Base-by-base conservation (phyloP, 2,329 filamentous ascomycete genomes). In the Colletotrichum ledebouriae region DNA sequence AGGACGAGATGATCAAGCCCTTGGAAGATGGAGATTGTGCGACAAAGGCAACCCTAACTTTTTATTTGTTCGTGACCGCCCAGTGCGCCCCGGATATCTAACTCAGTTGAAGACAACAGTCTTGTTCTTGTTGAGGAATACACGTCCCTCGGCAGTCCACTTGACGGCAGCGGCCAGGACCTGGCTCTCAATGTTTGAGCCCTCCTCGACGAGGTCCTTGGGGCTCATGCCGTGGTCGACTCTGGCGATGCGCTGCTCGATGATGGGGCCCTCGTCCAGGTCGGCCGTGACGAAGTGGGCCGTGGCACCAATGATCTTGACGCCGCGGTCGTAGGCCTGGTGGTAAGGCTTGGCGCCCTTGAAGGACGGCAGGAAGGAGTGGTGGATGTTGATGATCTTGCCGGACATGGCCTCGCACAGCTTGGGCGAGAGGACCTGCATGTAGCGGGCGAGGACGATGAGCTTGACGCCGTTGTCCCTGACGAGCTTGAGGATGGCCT, bases 331-430 rank as follows among this genome's bases (percentile, higher is more conserved):
- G 76, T 92, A 94, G 7, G 93, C 93, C 84, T 96, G 93, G 79
- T 95, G 93, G 80, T 96, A 96, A 3, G 93, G 93, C 81, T 93
- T 94, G 34, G 93, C 93, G 70, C 93, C 93, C 85, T 96, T 96
- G 87, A 96, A 96, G 10, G 87, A 90, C 0, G 93, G 93, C 85
- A 96, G 79, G 87, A 96, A 96, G 73, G 88, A 91, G 82, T 96
- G 93, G 82, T 96, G 93, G 80, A 96, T 95, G 82, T 96, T 96
- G 90, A 96, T 95, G 82, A 96, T 96, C 77, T 89, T 90, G 67
- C 93, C 93, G 58, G 89, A 91, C 92, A 96, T 94, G 74, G 88
- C 92, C 66, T 85, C 81, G 82, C 93, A 96, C 46, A 96, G 83
- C 9, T 81, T 87, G 0, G 92, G 92, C 22, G 89, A 92, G 11